These are phyloP conservation scores for Phytophthora fragariaefolia DNA, from an alignment of 352 stramenopile species.

Conservation along the genomic window DNA sequence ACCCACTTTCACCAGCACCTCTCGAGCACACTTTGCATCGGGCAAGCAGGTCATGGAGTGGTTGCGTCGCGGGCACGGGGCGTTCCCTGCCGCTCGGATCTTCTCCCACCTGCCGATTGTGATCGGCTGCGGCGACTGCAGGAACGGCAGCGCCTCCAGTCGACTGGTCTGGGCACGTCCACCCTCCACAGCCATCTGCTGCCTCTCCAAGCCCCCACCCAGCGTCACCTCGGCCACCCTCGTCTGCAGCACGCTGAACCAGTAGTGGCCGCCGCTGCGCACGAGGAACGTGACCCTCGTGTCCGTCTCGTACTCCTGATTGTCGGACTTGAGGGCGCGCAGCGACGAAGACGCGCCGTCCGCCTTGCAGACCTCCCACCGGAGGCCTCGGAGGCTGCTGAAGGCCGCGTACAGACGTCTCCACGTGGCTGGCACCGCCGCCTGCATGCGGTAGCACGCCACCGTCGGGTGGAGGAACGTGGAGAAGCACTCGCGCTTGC, in stretches of 20 bases:
- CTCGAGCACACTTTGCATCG: constrained; percentile 30
- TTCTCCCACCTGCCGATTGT: constrained; percentile 65
- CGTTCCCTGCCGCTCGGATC: constrained; percentile 46
- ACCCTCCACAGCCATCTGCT: not conserved
- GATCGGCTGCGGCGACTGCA: constrained; percentile 47
- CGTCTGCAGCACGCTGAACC: constrained; percentile 71
- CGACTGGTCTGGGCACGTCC: constrained; percentile 6
- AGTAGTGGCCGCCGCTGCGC: constrained; percentile 75
- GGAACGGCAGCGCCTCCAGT: constrained; percentile 43
- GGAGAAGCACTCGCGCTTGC: constrained; percentile 72
- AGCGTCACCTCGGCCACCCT: constrained; percentile 34
- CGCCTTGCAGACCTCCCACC: constrained; percentile 48
- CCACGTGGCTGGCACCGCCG: constrained; percentile 66
- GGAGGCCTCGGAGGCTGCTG: constrained; percentile 40
- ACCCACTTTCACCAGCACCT: constrained; percentile 22
- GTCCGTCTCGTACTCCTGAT: constrained; percentile 71
- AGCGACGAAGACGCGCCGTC: constrained; percentile 61
- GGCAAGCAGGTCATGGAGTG: constrained; percentile 73
- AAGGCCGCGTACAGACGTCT: constrained; percentile 64
- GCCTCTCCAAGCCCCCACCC: constrained; percentile 19
- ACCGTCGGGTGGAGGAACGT: constrained; percentile 67
- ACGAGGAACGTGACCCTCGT: constrained; percentile 48
- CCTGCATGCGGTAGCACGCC: constrained; percentile 67
- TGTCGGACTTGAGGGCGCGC: constrained; percentile 68
- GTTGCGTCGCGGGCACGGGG: constrained; percentile 60